Evolutionary conservation across 2,329 filamentous ascomycete genomes (phyloP), one percentile per base, ranked within the genome.

Genomic region (Ascocoryne sarcoides): DNA sequence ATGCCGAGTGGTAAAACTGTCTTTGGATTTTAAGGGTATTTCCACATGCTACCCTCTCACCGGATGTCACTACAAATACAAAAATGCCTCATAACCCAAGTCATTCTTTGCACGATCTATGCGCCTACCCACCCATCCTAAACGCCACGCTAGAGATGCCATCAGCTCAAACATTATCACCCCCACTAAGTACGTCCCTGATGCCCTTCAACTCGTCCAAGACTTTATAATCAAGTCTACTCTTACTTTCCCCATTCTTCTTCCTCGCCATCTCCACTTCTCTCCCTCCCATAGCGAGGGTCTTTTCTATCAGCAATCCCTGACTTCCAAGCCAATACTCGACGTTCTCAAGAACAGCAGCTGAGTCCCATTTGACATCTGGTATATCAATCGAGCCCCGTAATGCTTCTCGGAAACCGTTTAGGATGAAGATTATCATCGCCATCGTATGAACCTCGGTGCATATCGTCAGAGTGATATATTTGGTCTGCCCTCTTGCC

Each of bases 401-500:
- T 8, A 48, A 26, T 39, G 68, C 76, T 56, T 57, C 72, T 14
- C 76, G 72, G 54, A 86, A 75, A 5, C 73, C 75, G 4, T 75
- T 72, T 3, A 96, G 66, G 5, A 95, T 82, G 33, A 75, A 73
- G 0, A 76, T 79, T 44, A 95, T 72, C 10, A 95, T 73, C 2
- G 84, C 76, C 10, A 95, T 71, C 1, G 80, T 84, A 58, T 93
- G 84, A 3, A 82, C 75, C 63, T 95, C 89, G 0, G 78, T 80
- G 3, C 84, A 81, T 34, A 83, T 74, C 20, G 81, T 67, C 4
- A 93, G 69, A 2, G 84, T 86, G 34, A 95, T 71, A 44, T 77
- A 79, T 37, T 76, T 72, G 9, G 68, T 63, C n/a, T 68, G 62
- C 1, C 62, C 57, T 18, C 72, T 51, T 15, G 69, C 60, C 15